Percentiles rank a stretch among this genome's conserved stretches.
Evolutionary conservation across 495 filamentous ascomycete species (phyloP).

Genomic region (Aspergillus mulundensis): DNA sequence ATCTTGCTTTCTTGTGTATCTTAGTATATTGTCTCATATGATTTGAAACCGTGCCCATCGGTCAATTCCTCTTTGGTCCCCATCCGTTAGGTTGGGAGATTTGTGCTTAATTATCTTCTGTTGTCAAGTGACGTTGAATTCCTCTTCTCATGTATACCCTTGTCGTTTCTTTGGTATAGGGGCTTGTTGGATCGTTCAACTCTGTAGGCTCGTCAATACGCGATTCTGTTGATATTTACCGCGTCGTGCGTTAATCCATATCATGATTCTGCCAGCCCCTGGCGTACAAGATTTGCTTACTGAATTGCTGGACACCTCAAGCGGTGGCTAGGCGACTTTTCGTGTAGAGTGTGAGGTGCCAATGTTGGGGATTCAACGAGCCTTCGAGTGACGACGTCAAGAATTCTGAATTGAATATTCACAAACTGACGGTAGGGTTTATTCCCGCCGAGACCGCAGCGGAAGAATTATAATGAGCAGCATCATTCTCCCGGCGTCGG

Average conservation of each 20-base stretch:
- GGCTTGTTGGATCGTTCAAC: not conserved
- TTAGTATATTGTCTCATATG: constrained; percentile 37
- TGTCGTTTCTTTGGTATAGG: constrained; percentile 1
- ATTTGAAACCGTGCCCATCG: constrained; percentile 28
- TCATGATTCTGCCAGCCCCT: not conserved
- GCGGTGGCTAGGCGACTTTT: no score
- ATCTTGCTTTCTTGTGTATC: constrained; percentile 38
- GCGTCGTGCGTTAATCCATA: not conserved
- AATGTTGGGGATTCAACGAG: not conserved
- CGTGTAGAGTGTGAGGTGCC: not conserved
- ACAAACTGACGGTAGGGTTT: not conserved
- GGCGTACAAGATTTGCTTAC: not conserved
- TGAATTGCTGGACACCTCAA: not conserved
- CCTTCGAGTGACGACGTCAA: not conserved
- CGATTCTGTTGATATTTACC: not conserved
- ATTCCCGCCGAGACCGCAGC: not conserved
- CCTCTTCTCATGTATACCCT: constrained; percentile 14
- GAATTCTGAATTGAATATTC: not conserved
- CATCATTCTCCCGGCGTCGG: constrained; percentile 5
- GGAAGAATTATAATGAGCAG: not conserved
- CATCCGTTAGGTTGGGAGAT: constrained; percentile 14
- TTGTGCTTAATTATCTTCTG: constrained; percentile 26
- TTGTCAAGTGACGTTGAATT: constrained; percentile 22
- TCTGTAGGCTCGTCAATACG: not conserved
- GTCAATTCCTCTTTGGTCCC: constrained; percentile 23